A percentile compares a stretch with the other conserved stretches of the same genome.
Conservation (phyloP, 768 basidiomycete genomes). For the Rhodosporidiobolus sp. region DNA sequence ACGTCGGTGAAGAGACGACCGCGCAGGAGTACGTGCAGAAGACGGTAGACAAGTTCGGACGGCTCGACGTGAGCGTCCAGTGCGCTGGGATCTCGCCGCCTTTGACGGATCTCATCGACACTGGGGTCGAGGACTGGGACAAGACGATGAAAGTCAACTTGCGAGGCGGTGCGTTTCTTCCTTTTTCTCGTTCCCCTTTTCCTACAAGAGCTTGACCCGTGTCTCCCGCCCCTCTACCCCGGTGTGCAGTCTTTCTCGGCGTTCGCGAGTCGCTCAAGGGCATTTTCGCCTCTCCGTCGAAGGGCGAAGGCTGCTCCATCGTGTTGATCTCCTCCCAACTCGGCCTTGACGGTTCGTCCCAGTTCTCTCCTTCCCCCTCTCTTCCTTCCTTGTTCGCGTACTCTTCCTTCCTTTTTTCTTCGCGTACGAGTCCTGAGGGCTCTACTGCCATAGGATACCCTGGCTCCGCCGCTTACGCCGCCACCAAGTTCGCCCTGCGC, state of each 20-base stretch:
- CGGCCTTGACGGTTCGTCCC: constrained; percentile 15
- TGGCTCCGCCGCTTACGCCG: neutral
- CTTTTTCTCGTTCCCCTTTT: neutral
- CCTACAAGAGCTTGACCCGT: neutral
- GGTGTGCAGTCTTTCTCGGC: constrained; percentile 1
- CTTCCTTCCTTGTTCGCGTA: too few relatives aligned
- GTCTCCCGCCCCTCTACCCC: too few relatives aligned
- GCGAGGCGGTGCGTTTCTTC: constrained; percentile 1
- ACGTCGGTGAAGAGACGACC: neutral
- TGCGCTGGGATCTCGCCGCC: constrained; percentile 10
- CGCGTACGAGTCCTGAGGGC: too few relatives aligned
- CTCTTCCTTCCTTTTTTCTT: neutral
- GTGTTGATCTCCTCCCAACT: constrained; percentile 11
- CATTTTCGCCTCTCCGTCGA: neutral
- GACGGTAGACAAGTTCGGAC: neutral
- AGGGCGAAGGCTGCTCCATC: neutral
- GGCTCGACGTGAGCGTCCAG: constrained; percentile 15
- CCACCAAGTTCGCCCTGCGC: constrained; percentile 6
- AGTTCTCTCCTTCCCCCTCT: neutral
- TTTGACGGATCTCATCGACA: neutral
- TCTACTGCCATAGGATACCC: neutral
- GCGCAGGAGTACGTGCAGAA: neutral
- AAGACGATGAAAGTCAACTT: constrained; percentile 4
- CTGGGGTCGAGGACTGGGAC: neutral
- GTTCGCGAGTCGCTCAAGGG: neutral